Conservation (phyloP, 176 grass and related monocot species). For the Pharus latifolius region DNA sequence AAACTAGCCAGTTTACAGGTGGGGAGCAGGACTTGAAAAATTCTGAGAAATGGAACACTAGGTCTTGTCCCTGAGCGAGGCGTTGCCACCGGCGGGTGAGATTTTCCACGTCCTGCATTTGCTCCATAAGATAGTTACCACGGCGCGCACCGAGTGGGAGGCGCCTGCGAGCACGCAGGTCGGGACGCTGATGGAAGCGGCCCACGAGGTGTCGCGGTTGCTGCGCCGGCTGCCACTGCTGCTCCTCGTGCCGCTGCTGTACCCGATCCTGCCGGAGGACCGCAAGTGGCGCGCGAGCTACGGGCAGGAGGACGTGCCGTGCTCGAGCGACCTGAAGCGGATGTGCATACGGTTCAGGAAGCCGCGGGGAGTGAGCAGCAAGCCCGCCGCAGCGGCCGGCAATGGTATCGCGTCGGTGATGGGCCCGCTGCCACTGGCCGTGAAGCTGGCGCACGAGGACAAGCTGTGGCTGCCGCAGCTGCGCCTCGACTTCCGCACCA, state of each 20-base stretch:
- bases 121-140: slow-evolving; percentile 20
- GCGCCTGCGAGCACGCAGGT: slow-evolving; percentile 10
- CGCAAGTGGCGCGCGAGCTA: slow-evolving; percentile 29
- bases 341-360: slow-evolving; percentile 33
- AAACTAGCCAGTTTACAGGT: too few species aligned
- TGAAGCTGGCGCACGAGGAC: slow-evolving; percentile 36
- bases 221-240: slow-evolving; percentile 25
- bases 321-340: slow-evolving; percentile 46
- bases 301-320: slow-evolving; percentile 17
- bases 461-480: slow-evolving; percentile 19
- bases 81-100: not conserved
- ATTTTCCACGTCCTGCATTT: slow-evolving; percentile 34
- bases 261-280: slow-evolving; percentile 35
- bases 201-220: slow-evolving; percentile 12
- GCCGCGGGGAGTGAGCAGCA: not conserved
- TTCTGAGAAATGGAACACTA: too few species aligned
- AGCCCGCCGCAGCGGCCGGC: not conserved
- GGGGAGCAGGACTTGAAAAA: too few species aligned
- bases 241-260: slow-evolving; percentile 45
- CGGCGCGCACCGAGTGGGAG: slow-evolving; percentile 20
- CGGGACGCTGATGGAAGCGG: not conserved
- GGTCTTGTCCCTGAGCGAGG: too few species aligned
- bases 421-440: slow-evolving; percentile 29
- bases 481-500: slow-evolving; percentile 29
- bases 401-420: slow-evolving; percentile 23